Conservation (phyloP, 2,329 filamentous ascomycete genomes). For the Hymenoscyphus fraxineus region DNA sequence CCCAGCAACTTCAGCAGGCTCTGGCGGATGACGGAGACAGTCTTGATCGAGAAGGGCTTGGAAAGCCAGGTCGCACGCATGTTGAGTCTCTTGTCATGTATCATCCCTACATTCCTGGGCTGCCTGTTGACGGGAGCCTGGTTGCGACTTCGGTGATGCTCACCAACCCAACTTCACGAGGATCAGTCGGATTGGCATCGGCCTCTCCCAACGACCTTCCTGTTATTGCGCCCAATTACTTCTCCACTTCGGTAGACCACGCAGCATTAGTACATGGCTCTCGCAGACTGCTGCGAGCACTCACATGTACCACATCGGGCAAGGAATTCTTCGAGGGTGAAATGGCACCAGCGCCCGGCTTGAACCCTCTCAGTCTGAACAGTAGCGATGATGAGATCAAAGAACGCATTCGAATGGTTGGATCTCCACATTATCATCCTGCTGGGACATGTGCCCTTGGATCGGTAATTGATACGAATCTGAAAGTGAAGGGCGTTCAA, state of each 20-base stretch:
- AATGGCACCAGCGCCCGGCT: constrained; percentile 10
- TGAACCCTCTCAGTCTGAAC: constrained; percentile 38
- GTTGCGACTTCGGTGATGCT: constrained; percentile 10
- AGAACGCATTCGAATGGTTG: constrained; percentile 37
- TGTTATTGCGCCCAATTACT: constrained; percentile 59
- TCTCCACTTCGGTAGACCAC: constrained; percentile 29
- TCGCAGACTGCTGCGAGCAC: not conserved
- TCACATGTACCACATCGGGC: constrained; percentile 12
- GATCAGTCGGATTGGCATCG: constrained; percentile 57
- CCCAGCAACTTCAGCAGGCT: constrained; percentile 5
- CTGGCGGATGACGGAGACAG: constrained; percentile 8
- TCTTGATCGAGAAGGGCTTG: not conserved
- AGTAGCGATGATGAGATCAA: constrained; percentile 43
- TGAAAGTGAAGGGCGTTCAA: constrained; percentile 23
- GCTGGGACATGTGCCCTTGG: constrained; percentile 22
- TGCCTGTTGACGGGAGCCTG: constrained; percentile 14
- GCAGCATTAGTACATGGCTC: not conserved
- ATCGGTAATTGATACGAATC: constrained; percentile 25
- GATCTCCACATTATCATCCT: constrained; percentile 9
- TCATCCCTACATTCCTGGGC: not conserved
- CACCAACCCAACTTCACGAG: constrained; percentile 31
- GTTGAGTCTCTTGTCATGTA: constrained; percentile 2
- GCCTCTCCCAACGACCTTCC: constrained; percentile 60
- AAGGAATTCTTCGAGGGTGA: constrained; percentile 13
- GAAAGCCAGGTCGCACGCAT: not conserved